These are phyloP conservation scores for Daldinia decipiens DNA, from an alignment of 495 filamentous ascomycete species.

Conservation along the genomic window DNA sequence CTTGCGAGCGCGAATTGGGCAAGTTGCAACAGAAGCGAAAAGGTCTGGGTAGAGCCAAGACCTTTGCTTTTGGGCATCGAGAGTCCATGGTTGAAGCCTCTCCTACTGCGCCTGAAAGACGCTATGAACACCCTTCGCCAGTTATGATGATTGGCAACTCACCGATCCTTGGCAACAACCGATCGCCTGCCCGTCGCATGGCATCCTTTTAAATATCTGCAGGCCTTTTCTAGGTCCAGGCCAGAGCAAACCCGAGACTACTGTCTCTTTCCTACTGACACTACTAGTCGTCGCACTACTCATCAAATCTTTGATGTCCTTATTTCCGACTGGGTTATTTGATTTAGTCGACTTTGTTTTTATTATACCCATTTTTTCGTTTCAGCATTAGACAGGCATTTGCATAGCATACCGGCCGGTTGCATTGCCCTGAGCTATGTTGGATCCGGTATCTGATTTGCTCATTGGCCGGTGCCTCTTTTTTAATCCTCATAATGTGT, in stretches of 20 bases:
- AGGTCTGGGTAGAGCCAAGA: slow-evolving; percentile 88
- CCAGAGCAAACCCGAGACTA: slow-evolving; percentile 5
- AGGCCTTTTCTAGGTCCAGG: slow-evolving; percentile 3
- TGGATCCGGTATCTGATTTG: slow-evolving; percentile 45
- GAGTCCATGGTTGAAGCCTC: slow-evolving; percentile 75
- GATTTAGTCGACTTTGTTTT: slow-evolving; percentile 24
- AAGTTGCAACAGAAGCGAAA: slow-evolving; percentile 80
- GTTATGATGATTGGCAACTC: slow-evolving; percentile 64
- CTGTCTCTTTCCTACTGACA: slow-evolving; percentile 12
- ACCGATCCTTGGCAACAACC: slow-evolving; percentile 61
- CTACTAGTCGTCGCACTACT: background rate
- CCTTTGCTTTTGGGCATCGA: slow-evolving; percentile 87
- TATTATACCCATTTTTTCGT: slow-evolving; percentile 39
- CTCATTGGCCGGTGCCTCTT: slow-evolving; percentile 26
- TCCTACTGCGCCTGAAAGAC: slow-evolving; percentile 73
- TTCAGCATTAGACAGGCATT: slow-evolving; percentile 49
- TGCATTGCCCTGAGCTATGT: slow-evolving; percentile 46
- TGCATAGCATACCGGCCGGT: slow-evolving; percentile 44
- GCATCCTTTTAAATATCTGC: slow-evolving; percentile 68
- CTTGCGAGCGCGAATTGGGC: slow-evolving; percentile 93
- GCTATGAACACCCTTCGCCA: slow-evolving; percentile 52
- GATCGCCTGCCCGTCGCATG: slow-evolving; percentile 73
- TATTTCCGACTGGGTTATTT: slow-evolving; percentile 25
- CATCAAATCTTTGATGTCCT: background rate
- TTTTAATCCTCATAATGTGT: slow-evolving; percentile 15